Evolutionary conservation across 768 basidiomycete species (phyloP).

Genomic region (Termitomyces sp.): DNA sequence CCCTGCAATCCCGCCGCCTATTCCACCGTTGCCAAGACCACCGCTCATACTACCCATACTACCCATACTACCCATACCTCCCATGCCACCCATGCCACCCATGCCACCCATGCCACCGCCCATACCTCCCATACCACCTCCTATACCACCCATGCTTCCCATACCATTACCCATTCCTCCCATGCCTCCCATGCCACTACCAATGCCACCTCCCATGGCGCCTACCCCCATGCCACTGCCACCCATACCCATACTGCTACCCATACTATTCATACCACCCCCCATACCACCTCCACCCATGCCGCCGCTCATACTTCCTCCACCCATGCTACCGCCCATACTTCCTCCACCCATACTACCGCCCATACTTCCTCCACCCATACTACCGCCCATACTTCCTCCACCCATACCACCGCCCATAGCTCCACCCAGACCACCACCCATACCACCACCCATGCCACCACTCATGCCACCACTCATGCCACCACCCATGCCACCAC

Average conservation of each 20-base stretch:
- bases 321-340: constrained; percentile 18
- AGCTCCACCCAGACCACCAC: too few species aligned
- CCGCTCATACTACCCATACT: background rate
- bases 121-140: too few species aligned
- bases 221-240: constrained; percentile 7
- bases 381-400: constrained; percentile 16
- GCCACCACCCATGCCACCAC: constrained; percentile 2
- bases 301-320: constrained; percentile 14
- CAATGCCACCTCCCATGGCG: too few species aligned
- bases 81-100: too few species aligned
- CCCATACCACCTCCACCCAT: constrained; percentile 15
- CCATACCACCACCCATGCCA: constrained; percentile 7
- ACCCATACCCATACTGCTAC: constrained; percentile 15
- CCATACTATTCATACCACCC: constrained; percentile 14
- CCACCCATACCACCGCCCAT: constrained; percentile 17
- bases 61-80: background rate
- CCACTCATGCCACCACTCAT: constrained; percentile 15
- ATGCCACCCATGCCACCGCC: background rate
- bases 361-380: constrained; percentile 10
- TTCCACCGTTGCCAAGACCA: background rate
- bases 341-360: constrained; percentile 22
- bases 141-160: background rate
- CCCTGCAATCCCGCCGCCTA: constrained; percentile 10
- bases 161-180: too few species aligned
- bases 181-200: too few species aligned